Base-by-base conservation (phyloP, 768 basidiomycete genomes). In the Agaricus bisporus region DNA sequence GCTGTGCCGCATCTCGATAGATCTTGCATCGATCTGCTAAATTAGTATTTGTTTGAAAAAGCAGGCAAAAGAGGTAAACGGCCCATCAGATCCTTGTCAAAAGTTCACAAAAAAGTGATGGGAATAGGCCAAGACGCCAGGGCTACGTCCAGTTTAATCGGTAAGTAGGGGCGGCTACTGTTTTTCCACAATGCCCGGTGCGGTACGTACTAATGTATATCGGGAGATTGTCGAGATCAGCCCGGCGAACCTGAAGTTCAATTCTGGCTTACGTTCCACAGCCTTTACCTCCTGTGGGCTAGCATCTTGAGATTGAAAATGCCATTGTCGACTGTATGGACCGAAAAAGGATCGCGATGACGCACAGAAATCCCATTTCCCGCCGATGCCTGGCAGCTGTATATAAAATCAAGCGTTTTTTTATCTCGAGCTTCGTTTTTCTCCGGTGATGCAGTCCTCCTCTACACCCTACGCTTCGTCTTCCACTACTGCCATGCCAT, bases 241-340 rank as follows among this genome's bases (percentile, higher is more conserved):
- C 51, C 64, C 55, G 50, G 46, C 57, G 48, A 38, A 45, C 32
- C 51, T 52, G 49, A 46, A 25, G 29, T 53, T 22, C 45, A 62
- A 57, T 63, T 63, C 61, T 63, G 60, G 59, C 58, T 57, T 43
- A 54, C 58, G 58, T 59, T 60, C 56, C 52, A 71, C 63, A 65
- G 67, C 64, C 58, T 69, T 32, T 68, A 61, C 64, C 58, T 59
- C 70, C 66, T 67, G 59, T 66, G 51, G 41, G 53, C 22, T 41
- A 22, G 26, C 22, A 54, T 54, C 53, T 54, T 11, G 29, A 54
- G 53, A 52, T 51, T 29, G n/a, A 10, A 32, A 18, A 51, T 39
- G n/a, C 53, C 53, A 7, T 38, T 54, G 41, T 29, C 47, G 41
- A 42, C 20, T 14, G 29, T 41, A 42, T 18, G 10, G 48, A 42